Evolutionary conservation across 306 rosid species (phyloP).

Genomic region (Glycine soja): DNA sequence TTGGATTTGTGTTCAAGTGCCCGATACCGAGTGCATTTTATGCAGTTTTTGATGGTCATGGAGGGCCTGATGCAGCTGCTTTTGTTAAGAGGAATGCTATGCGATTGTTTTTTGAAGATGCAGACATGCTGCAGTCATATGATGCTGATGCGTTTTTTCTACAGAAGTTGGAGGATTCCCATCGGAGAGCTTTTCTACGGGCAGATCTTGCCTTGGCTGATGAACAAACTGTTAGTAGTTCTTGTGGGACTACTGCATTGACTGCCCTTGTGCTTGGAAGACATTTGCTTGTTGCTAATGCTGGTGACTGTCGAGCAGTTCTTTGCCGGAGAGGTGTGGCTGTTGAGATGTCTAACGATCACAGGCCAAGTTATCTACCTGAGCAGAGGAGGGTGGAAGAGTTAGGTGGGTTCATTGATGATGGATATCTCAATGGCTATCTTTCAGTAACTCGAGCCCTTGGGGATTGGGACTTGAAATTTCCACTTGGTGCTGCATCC

Average conservation of each 20-base stretch:
- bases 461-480: conserved; percentile 87
- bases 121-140: conserved; percentile 59
- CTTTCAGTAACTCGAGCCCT: conserved; percentile 86
- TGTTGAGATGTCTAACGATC: conserved; percentile 85
- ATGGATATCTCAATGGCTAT: conserved; percentile 70
- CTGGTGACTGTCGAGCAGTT: conserved; percentile 97
- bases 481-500: conserved; percentile 70
- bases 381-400: conserved; percentile 78
- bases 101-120: conserved; percentile 83
- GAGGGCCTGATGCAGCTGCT: conserved; percentile 90
- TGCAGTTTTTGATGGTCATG: conserved; percentile 95
- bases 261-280: conserved; percentile 86
- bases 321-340: conserved; percentile 86
- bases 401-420: conserved; percentile 62
- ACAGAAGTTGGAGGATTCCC: conserved; percentile 72
- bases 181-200: conserved; percentile 69
- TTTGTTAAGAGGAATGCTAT: conserved; percentile 80
- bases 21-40: conserved; percentile 76
- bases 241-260: conserved; percentile 91
- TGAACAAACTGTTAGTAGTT: conserved; percentile 66
- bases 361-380: conserved; percentile 62
- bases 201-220: conserved; percentile 88
- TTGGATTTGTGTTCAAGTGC: conserved; percentile 61
- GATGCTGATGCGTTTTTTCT: conserved; percentile 64
- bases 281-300: conserved; percentile 88